phyloP scores from a whole-genome alignment of 2,329 filamentous ascomycete genomes.

The Epichloe bromicola region DNA sequence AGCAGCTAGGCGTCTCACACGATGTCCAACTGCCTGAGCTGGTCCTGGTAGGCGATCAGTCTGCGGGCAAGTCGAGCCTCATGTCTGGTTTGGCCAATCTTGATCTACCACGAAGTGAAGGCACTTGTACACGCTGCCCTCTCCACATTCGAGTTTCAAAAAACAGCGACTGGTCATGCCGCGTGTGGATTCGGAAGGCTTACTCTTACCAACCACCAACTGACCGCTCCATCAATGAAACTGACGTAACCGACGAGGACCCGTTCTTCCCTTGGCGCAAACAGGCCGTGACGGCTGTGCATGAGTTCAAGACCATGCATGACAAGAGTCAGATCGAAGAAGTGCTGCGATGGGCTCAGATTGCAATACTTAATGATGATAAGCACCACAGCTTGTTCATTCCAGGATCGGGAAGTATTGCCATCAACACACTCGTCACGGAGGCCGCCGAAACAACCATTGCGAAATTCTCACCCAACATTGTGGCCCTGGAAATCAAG shows the following conservation, averaged over 20 bases:
- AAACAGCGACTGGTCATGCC: constrained; percentile 51
- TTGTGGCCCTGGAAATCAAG: constrained; percentile 63
- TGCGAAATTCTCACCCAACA: constrained; percentile 70
- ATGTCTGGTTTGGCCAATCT: constrained; percentile 57
- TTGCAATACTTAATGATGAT: constrained; percentile 60
- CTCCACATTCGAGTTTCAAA: constrained; percentile 62
- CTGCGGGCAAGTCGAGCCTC: constrained; percentile 63
- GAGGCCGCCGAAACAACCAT: constrained; percentile 30
- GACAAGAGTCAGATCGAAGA: constrained; percentile 52
- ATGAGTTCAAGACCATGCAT: constrained; percentile 50
- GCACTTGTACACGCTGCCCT: constrained; percentile 69
- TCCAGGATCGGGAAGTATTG: constrained; percentile 32
- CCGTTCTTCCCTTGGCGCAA: constrained; percentile 55
- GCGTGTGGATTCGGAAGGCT: constrained; percentile 51
- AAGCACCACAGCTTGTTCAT: constrained; percentile 39
- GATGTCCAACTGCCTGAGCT: constrained; percentile 63
- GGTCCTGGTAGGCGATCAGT: constrained; percentile 75
- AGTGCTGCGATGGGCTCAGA: constrained; percentile 60
- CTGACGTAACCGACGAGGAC: constrained; percentile 34
- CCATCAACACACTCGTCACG: constrained; percentile 20
- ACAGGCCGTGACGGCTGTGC: constrained; percentile 28
- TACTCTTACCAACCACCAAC: constrained; percentile 41
- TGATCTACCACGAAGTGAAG: constrained; percentile 54
- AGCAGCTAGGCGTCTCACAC: constrained; percentile 59
- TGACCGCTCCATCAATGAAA: constrained; percentile 26